Conservation (phyloP, 352 stramenopile species). For the Globisporangium paddicum region DNA sequence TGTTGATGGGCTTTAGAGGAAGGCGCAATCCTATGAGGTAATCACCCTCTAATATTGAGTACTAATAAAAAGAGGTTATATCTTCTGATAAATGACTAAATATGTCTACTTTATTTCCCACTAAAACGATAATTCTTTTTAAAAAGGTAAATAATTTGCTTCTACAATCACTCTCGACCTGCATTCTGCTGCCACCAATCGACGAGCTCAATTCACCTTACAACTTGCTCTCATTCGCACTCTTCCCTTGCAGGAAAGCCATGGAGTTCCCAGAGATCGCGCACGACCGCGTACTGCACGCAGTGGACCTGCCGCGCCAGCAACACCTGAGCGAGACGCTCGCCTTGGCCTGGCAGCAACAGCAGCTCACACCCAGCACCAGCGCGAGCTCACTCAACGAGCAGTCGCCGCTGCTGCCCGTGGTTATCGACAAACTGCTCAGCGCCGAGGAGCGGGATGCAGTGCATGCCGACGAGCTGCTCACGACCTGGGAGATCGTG, state of each 20-base stretch:
- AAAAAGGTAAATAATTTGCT: neutral
- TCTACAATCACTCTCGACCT: neutral
- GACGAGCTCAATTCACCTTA: neutral
- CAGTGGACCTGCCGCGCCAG: conserved; percentile 25
- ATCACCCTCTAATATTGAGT: no score
- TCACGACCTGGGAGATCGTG: conserved; percentile 15
- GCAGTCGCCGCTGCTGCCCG: conserved; percentile 21
- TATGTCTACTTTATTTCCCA: no score
- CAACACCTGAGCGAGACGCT: conserved; percentile 22
- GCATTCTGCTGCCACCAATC: neutral
- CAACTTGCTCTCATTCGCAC: neutral
- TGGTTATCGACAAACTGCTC: conserved; percentile 20
- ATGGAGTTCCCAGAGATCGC: conserved; percentile 27
- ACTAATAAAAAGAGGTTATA: no score
- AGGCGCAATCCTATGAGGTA: no score
- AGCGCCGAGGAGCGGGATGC: conserved; percentile 22
- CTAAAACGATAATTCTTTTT: no score
- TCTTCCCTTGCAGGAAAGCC: neutral
- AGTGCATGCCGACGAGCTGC: conserved; percentile 18
- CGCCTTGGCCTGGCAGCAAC: conserved; percentile 10
- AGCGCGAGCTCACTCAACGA: conserved; percentile 12
- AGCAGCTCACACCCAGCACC: conserved; percentile 3
- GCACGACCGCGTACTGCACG: conserved; percentile 25
- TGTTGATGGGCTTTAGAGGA: no score
- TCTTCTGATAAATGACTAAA: no score